Conservation (phyloP, 2,329 filamentous ascomycete genomes). For the Diaporthe caulivora region DNA sequence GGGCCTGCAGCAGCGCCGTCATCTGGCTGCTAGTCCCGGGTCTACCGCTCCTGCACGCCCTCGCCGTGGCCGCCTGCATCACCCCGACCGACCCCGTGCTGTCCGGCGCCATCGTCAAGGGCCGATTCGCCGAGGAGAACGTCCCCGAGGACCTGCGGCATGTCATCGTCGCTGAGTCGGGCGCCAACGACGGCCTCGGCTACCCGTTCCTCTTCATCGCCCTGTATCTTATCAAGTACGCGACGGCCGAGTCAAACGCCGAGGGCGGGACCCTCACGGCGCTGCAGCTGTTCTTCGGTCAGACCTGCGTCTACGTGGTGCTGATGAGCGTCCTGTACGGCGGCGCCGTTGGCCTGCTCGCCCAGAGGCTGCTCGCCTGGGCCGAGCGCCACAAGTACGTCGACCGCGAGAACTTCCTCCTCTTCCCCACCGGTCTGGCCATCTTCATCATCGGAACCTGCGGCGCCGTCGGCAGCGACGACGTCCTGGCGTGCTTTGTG, state of each 20-base stretch:
- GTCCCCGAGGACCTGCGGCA: constrained; percentile 85
- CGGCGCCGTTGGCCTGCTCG: constrained; percentile 81
- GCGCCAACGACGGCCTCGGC: constrained; percentile 88
- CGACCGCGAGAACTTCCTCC: constrained; percentile 87
- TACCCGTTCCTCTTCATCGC: constrained; percentile 91
- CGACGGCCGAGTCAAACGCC: constrained; percentile 62
- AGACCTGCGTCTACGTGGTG: constrained; percentile 88
- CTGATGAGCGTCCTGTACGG: constrained; percentile 84
- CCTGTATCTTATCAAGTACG: constrained; percentile 85
- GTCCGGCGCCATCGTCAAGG: constrained; percentile 92
- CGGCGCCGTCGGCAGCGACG: constrained; percentile 88
- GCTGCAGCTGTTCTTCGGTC: constrained; percentile 86
- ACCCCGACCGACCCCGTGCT: constrained; percentile 92
- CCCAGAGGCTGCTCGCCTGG: constrained; percentile 83
- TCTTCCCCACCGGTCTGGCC: constrained; percentile 86
- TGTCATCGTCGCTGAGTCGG: constrained; percentile 85
- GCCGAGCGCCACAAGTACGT: constrained; percentile 85
- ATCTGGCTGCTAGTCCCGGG: constrained; percentile 82
- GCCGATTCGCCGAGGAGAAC: constrained; percentile 92
- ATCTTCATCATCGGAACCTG: constrained; percentile 90
- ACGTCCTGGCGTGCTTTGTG: constrained; percentile 92
- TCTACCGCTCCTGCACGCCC: constrained; percentile 80
- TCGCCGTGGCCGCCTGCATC: constrained; percentile 87
- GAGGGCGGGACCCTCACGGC: constrained; percentile 74
- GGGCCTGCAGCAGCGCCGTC: constrained; percentile 81